Evolutionary conservation across 192 early-diverging fungal genomes (phyloP).

Genomic region (Phycomyces nitens): DNA sequence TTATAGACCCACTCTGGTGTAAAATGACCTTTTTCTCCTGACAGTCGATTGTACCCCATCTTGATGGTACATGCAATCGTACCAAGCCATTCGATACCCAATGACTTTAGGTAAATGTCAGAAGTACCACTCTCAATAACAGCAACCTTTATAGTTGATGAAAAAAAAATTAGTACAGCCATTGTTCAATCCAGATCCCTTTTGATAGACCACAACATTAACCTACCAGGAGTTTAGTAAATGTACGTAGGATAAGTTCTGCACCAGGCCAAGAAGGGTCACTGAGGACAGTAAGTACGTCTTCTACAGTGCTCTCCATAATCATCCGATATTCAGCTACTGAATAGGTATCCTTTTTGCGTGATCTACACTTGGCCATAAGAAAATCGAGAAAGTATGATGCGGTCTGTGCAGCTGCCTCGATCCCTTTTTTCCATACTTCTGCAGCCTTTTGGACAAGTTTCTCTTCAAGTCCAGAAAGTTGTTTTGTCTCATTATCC

Average conservation of each 20-base stretch:
- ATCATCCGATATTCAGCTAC: conserved; percentile 65
- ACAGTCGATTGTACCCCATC: not conserved
- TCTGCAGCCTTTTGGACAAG: conserved; percentile 1
- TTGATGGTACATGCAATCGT: conserved; percentile 46
- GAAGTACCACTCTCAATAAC: conserved; percentile 60
- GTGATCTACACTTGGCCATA: conserved; percentile 48
- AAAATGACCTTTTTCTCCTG: not conserved
- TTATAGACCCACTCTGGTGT: conserved; percentile 26
- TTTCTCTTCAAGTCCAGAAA: conserved; percentile 5
- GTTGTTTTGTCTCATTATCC: not conserved
- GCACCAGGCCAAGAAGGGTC: conserved; percentile 92
- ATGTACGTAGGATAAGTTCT: conserved; percentile 63
- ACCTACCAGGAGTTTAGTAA: conserved; percentile 64
- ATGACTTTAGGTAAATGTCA: conserved; percentile 46
- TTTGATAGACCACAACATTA: not conserved
- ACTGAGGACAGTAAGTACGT: conserved; percentile 66
- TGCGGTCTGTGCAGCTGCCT: conserved; percentile 53
- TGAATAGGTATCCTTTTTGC: conserved; percentile 51
- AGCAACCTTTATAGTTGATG: conserved; percentile 38
- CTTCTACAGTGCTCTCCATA: conserved; percentile 69
- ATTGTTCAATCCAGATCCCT: not conserved
- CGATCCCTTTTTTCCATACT: conserved; percentile 42
- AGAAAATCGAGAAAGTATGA: conserved; percentile 60
- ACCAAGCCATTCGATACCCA: conserved; percentile 66
- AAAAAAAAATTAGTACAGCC: too few relatives aligned